These are phyloP conservation scores for Alternaria alternata DNA, from an alignment of 2,329 filamentous ascomycete species.

Conservation along the genomic window DNA sequence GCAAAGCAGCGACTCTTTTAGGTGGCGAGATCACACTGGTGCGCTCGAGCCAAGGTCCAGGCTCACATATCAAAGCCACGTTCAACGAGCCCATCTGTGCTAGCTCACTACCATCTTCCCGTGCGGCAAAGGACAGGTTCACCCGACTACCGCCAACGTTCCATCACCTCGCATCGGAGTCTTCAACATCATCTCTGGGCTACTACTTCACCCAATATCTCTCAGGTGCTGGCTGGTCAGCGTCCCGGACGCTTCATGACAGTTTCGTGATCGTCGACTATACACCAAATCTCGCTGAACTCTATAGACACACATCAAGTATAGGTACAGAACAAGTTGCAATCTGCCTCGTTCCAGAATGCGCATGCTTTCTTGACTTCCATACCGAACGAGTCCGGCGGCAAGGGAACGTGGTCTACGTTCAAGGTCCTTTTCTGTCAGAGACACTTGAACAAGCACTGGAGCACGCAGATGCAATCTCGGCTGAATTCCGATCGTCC, in stretches of 20 bases:
- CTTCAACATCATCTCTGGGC: constrained; percentile 17
- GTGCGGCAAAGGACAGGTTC: constrained; percentile 10
- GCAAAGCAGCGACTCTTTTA: constrained; percentile 53
- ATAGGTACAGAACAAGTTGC: constrained; percentile 29
- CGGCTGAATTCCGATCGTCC: constrained; percentile 13
- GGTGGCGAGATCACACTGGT: constrained; percentile 52
- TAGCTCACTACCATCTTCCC: constrained; percentile 27
- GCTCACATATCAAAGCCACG: constrained; percentile 54
- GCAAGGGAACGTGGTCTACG: constrained; percentile 34
- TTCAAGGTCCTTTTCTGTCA: constrained; percentile 39
- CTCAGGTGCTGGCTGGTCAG: constrained; percentile 17
- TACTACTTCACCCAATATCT: constrained; percentile 28
- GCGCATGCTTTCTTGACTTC: constrained; percentile 27
- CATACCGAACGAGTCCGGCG: constrained; percentile 18
- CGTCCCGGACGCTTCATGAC: constrained; percentile 15
- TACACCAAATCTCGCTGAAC: constrained; percentile 24
- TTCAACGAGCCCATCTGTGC: constrained; percentile 39
- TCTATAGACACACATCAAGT: constrained; percentile 22
- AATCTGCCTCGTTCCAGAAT: constrained; percentile 42
- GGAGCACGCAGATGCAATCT: constrained; percentile 21
- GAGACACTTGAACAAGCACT: constrained; percentile 25
- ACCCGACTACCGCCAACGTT: constrained; percentile 18
- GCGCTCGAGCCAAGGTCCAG: constrained; percentile 45
- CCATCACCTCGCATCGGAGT: constrained; percentile 20
- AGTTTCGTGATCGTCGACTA: constrained; percentile 40